Conservation (phyloP, 352 stramenopile species). For the Phytopythium ostracodes region DNA sequence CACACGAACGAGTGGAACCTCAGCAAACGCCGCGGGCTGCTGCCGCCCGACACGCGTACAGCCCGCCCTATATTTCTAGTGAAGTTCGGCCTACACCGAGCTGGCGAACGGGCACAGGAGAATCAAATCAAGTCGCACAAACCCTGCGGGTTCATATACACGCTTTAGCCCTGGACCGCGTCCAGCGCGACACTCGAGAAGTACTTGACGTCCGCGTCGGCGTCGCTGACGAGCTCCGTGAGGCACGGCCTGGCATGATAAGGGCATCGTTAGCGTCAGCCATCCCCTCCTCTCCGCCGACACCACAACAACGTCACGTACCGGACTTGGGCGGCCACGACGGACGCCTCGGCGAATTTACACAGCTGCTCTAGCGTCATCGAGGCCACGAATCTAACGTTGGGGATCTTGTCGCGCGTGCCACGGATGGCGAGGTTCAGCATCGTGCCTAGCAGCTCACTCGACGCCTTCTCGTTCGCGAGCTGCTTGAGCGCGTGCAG, state of each 20-base stretch:
- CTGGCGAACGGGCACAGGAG: not conserved
- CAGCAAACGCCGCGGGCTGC: slow-evolving; percentile 1
- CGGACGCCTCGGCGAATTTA: slow-evolving; percentile 68
- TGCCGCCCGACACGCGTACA: not conserved
- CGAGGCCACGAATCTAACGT: slow-evolving; percentile 85
- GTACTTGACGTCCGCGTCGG: slow-evolving; percentile 85
- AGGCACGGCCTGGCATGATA: slow-evolving; percentile 51
- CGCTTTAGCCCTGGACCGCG: slow-evolving; percentile 56
- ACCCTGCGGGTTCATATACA: slow-evolving; percentile 16
- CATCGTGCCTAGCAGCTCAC: slow-evolving; percentile 59
- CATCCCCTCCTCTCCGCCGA: not conserved
- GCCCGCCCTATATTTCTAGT: slow-evolving; percentile 11
- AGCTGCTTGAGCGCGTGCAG: slow-evolving; percentile 75
- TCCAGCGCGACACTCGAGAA: slow-evolving; percentile 81
- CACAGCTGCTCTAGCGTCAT: slow-evolving; percentile 83
- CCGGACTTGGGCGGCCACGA: slow-evolving; percentile 71
- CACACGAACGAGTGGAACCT: not conserved
- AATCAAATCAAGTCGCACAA: slow-evolving; percentile 4
- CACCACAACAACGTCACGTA: slow-evolving; percentile 27
- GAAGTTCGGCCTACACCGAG: not conserved
- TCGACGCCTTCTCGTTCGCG: slow-evolving; percentile 65
- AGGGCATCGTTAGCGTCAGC: not conserved
- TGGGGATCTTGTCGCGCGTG: slow-evolving; percentile 82
- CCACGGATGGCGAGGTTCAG: slow-evolving; percentile 68
- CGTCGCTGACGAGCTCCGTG: slow-evolving; percentile 70